Conservation (phyloP, 2,329 filamentous ascomycete species). For the Colletotrichum godetiae region DNA sequence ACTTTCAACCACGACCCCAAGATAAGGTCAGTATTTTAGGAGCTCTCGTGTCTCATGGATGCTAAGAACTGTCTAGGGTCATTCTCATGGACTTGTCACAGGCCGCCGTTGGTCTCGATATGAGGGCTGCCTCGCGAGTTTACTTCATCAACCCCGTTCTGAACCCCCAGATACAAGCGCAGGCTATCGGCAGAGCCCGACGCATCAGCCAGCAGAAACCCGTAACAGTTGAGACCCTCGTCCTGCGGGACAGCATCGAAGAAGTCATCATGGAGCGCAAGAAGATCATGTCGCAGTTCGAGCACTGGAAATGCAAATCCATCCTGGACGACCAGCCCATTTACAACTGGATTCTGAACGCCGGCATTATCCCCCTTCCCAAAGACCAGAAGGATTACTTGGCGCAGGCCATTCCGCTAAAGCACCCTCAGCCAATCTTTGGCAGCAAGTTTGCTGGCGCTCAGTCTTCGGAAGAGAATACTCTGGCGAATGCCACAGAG, state of each 20-base stretch:
- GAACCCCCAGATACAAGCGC: conserved; percentile 85
- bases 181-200: conserved; percentile 91
- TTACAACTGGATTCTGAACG: conserved; percentile 69
- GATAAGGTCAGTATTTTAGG: conserved; percentile 58
- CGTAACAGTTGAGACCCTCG: conserved; percentile 87
- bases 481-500: conserved; percentile 46
- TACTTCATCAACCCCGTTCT: conserved; percentile 92
- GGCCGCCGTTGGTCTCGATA: conserved; percentile 88
- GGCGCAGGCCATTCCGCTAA: conserved; percentile 61
- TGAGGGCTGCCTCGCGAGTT: conserved; percentile 84
- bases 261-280: conserved; percentile 83
- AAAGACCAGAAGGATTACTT: conserved; percentile 45
- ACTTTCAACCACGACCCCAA: conserved; percentile 78
- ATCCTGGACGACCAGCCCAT: conserved; percentile 69
- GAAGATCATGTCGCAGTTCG: conserved; percentile 78
- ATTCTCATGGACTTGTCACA: conserved; percentile 92
- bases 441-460: conserved; percentile 58
- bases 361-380: conserved; percentile 54
- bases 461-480: conserved; percentile 58
- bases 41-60: neutral
- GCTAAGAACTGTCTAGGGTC: conserved; percentile 60
- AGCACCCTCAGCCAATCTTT: conserved; percentile 61
- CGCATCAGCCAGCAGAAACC: conserved; percentile 84
- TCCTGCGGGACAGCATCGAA: conserved; percentile 84
- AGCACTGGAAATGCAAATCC: conserved; percentile 65